Evolutionary conservation across 805 yeast genomes (phyloP).

Genomic region (Pichia ethanolica): DNA sequence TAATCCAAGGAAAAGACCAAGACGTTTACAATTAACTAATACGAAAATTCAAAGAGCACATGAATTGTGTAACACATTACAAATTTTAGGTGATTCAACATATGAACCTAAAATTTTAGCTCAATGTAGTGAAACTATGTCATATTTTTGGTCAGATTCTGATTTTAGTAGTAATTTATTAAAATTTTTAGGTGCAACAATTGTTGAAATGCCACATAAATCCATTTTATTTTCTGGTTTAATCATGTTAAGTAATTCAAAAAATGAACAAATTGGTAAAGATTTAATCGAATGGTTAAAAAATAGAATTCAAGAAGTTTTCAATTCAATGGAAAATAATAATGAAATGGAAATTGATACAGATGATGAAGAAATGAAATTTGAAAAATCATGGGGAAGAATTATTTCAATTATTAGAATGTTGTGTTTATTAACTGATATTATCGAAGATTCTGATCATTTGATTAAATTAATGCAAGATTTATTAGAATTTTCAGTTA

Average conservation of each 20-base stretch:
- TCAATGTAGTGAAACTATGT: slow-evolving; percentile 41
- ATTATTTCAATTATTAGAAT: slow-evolving; percentile 67
- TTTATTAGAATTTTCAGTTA: slow-evolving; percentile 48
- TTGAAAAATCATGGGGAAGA: slow-evolving; percentile 43
- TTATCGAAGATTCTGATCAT: slow-evolving; percentile 38
- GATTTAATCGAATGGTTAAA: slow-evolving; percentile 64
- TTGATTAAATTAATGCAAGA: slow-evolving; percentile 39
- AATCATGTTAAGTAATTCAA: slow-evolving; percentile 57
- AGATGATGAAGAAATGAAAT: slow-evolving; percentile 8
- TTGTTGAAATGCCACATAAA: slow-evolving; percentile 88
- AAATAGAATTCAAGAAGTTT: slow-evolving; percentile 48
- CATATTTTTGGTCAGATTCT: slow-evolving; percentile 45
- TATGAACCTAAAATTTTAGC: slow-evolving; percentile 33
- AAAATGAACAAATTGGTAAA: slow-evolving; percentile 58
- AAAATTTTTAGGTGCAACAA: slow-evolving; percentile 58
- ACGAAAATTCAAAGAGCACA: slow-evolving; percentile 32
- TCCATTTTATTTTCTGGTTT: slow-evolving; percentile 63
- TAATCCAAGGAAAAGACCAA: slow-evolving; percentile 6
- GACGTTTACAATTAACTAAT: slow-evolving; percentile 8
- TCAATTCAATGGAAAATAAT: slow-evolving; percentile 22
- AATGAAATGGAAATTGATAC: neutral
- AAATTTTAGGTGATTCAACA: slow-evolving; percentile 45
- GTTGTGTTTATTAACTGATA: slow-evolving; percentile 56
- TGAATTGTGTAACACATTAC: slow-evolving; percentile 38
- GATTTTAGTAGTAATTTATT: slow-evolving; percentile 52